phyloP scores from a whole-genome alignment of 805 yeast species.

The Priceomyces medius region DNA sequence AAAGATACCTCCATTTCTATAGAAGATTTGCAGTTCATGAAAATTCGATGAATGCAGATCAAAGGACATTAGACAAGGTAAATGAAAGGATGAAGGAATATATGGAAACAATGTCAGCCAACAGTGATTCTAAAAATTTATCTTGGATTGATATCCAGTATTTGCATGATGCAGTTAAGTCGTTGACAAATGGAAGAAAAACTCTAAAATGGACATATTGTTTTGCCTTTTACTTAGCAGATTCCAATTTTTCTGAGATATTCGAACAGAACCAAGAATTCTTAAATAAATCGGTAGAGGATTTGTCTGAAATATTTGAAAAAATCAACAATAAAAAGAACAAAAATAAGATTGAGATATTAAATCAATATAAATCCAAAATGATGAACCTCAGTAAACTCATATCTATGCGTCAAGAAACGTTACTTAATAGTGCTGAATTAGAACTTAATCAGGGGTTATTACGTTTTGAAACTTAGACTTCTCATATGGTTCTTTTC shows the following conservation, averaged over 20 bases:
- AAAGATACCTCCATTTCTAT: conserved; percentile 72
- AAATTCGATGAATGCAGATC: conserved; percentile 70
- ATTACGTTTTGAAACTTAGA: conserved; percentile 19
- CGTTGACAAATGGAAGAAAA: conserved; percentile 65
- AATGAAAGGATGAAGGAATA: conserved; percentile 61
- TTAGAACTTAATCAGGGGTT: conserved; percentile 38
- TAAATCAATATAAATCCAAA: conserved; percentile 36
- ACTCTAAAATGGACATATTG: conserved; percentile 91
- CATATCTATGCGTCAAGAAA: conserved; percentile 38
- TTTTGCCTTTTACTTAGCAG: conserved; percentile 63
- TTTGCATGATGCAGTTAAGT: conserved; percentile 67
- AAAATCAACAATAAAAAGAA: conserved; percentile 30
- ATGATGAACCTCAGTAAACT: conserved; percentile 45
- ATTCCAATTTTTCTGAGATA: conserved; percentile 53
- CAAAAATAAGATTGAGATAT: conserved; percentile 22
- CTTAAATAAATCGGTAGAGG: conserved; percentile 66
- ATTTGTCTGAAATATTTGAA: conserved; percentile 60
- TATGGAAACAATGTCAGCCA: conserved; percentile 54
- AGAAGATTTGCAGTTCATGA: conserved; percentile 75
- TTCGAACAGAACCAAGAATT: conserved; percentile 71
- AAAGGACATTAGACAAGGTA: conserved; percentile 58
- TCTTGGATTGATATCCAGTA: conserved; percentile 91
- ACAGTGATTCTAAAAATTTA: conserved; percentile 22
- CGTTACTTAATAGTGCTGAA: conserved; percentile 45
- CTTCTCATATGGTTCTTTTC: no score